These are phyloP conservation scores for Amanita subjunquillea DNA, from an alignment of 768 basidiomycete species.

Conservation along the genomic window DNA sequence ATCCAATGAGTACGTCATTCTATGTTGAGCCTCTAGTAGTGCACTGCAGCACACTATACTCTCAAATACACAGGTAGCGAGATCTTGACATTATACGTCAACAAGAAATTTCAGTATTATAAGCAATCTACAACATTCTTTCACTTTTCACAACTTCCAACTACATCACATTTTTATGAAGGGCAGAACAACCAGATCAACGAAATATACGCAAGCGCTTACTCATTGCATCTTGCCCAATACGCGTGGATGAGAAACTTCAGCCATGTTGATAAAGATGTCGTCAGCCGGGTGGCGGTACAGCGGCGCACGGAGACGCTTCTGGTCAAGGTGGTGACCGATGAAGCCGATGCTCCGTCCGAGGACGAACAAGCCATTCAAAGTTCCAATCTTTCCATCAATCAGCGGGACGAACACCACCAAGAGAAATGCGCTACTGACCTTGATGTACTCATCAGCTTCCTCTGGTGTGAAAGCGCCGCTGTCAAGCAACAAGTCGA, in stretches of 20 bases:
- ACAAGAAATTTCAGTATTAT: no score
- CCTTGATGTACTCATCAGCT: slow-evolving; percentile 94
- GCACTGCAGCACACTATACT: no score
- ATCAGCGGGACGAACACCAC: not conserved
- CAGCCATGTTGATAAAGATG: slow-evolving; percentile 92
- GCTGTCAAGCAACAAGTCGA: slow-evolving; percentile 83
- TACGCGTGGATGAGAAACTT: slow-evolving; percentile 74
- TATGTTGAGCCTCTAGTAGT: no score
- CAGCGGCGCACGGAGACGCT: slow-evolving; percentile 82
- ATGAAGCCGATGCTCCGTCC: slow-evolving; percentile 98
- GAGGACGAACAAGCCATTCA: slow-evolving; percentile 96
- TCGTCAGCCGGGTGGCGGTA: slow-evolving; percentile 95
- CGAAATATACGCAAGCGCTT: no score
- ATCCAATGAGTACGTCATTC: no score
- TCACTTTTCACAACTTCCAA: no score
- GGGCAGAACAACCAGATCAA: no score
- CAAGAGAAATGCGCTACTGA: slow-evolving; percentile 9
- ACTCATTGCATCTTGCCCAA: slow-evolving; percentile 39
- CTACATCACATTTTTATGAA: no score
- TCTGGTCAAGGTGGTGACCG: slow-evolving; percentile 94
- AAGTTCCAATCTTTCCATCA: slow-evolving; percentile 59
- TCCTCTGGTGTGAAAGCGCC: slow-evolving; percentile 95
- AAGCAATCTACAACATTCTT: no score
- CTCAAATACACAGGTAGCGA: no score
- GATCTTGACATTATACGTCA: no score